Evolutionary conservation across 352 stramenopile genomes (phyloP).

Genomic region (Globisporangium iwayamae): DNA sequence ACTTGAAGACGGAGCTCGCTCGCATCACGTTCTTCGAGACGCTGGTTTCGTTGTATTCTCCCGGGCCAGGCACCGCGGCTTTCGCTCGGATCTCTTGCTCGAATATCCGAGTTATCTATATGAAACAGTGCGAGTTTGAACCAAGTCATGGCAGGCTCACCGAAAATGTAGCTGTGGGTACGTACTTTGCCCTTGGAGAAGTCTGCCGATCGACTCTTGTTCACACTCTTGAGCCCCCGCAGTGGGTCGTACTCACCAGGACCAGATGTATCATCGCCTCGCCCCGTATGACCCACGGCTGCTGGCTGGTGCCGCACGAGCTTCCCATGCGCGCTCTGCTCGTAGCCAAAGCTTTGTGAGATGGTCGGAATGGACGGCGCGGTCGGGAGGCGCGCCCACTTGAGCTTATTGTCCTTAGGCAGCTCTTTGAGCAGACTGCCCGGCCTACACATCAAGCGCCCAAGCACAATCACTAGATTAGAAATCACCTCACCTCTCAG

Average conservation of each 20-base stretch:
- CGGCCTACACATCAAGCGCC: conserved; percentile 13
- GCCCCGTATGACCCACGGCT: conserved; percentile 48
- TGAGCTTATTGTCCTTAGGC: conserved; percentile 42
- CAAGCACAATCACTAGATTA: conserved; percentile 8
- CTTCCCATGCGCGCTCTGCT: conserved; percentile 67
- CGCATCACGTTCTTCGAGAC: conserved; percentile 37
- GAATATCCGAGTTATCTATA: conserved; percentile 44
- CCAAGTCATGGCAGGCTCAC: too few species aligned
- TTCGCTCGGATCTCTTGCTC: conserved; percentile 59
- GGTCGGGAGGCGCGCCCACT: conserved; percentile 64
- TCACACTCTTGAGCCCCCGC: conserved; percentile 57
- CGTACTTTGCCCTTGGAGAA: conserved; percentile 69
- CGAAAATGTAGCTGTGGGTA: neutral
- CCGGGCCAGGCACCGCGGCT: conserved; percentile 52
- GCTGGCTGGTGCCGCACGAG: conserved; percentile 64
- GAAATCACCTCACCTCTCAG: neutral
- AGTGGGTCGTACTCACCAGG: conserved; percentile 76
- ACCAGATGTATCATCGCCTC: conserved; percentile 53
- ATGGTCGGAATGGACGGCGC: conserved; percentile 71
- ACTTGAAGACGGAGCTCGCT: conserved; percentile 75
- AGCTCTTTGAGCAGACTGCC: conserved; percentile 29
- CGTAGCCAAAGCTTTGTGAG: conserved; percentile 77
- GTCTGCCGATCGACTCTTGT: conserved; percentile 57
- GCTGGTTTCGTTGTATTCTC: conserved; percentile 46
- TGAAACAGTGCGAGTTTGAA: neutral